Conservation (phyloP, 495 filamentous ascomycete genomes). For the Talaromyces thailandensis region DNA sequence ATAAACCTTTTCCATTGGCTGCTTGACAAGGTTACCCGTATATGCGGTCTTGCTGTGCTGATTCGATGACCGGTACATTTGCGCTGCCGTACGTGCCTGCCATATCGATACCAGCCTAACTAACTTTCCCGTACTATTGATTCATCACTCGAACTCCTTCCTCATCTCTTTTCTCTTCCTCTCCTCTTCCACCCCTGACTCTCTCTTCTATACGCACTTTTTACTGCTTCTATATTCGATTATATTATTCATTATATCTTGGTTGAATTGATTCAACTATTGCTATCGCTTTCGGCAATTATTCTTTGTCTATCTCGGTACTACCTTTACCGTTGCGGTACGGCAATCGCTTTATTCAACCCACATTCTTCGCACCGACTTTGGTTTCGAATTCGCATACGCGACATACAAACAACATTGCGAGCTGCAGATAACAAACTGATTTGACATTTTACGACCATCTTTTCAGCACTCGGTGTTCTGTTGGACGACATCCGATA, state of each 20-base stretch:
- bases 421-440: not conserved
- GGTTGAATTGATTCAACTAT: not conserved
- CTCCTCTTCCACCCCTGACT: not conserved
- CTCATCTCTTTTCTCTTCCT: not conserved
- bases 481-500: not conserved
- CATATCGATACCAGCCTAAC: not conserved
- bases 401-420: not conserved
- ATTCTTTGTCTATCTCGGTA: constrained; percentile 2
- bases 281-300: not conserved
- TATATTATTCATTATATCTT: not conserved
- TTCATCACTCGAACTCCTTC: not conserved
- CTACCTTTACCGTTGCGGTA: not conserved
- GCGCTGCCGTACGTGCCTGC: not conserved
- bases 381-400: not conserved
- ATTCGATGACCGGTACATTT: not conserved
- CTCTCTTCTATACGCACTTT: not conserved
- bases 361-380: not conserved
- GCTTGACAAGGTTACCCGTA: not conserved
- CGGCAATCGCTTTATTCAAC: not conserved
- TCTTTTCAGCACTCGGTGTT: not conserved
- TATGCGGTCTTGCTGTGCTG: not conserved
- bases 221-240: not conserved
- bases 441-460: not conserved
- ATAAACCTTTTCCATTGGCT: not conserved
- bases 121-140: not conserved